Evolutionary conservation across 2,329 filamentous ascomycete genomes (phyloP), one percentile per base, ranked within the genome.

Genomic region (Trichoderma sp.): DNA sequence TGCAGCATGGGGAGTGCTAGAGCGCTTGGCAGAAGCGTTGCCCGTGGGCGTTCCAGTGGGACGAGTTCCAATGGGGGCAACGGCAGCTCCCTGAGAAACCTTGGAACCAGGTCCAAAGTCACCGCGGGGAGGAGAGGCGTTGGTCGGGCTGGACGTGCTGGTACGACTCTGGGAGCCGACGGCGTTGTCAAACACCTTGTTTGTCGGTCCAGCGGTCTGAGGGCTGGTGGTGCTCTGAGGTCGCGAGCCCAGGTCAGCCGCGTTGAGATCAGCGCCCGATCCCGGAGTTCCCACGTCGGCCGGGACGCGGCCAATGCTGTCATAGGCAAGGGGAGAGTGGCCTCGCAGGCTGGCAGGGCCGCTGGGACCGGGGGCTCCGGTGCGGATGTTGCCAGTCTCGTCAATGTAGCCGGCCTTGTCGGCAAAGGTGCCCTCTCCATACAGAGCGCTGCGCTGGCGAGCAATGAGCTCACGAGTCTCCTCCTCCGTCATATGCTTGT

Each of bases 391-490:
- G 77, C 90, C 89, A 35, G 89, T 89, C 81, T 95, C 94, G 77
- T 95, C 93, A 67, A 91, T 88, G 81, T 93, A 93, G 78, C 87
- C 88, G 77, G 87, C 88, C 79, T 90, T 91, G 79, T 93, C 92
- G 82, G 93, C 91, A 83, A 94, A 93, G 69, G 89, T 84, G 12
- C 88, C 88, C 82, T 94, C 94, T 83, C 95, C 95, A 85, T 98
- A 99, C 79, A 99, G 87, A 78, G 96, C 95, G 85, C 93, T 95
- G 85, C 97, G 95, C 87, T 98, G 97, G 82, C 96, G 95, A 80
- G 95, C 94, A 85, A 98, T 97, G 84, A 98, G 89, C 81, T 98
- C 96, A 81, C 96, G 95, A 81, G 96, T 96, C 82, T 98, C 95
- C 81, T 98, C 95, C 87, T 98, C 97, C 83, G 93, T 97, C 93